Base-by-base conservation (phyloP, 345 rosid genomes). In the Arabidopsis thaliana region DNA sequence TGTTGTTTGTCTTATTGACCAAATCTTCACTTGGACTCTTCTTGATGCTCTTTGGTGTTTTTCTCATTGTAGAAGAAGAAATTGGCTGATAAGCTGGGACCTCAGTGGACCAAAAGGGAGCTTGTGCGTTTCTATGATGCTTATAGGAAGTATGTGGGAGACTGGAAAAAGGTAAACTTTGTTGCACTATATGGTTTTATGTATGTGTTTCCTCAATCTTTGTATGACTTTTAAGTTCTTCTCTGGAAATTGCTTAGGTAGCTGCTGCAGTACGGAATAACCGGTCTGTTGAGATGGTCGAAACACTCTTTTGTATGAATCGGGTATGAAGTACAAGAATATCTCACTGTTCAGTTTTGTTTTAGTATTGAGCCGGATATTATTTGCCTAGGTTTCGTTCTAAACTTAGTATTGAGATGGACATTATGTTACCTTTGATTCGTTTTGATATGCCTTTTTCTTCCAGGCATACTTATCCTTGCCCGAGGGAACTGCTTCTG, bases 401-500 rank as follows among this genome's bases (percentile, higher is more conserved):
- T 68, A 41, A 59, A 20, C n/a, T 13, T 34, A 5, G 12, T n/a
- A 33, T 13, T 36, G 20, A 16, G 20, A 16, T 16, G 20, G 20
- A 49, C 24, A 37, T 16, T 20, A 10, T 45, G 37, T 42, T 10
- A 76, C 51, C 50, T 49, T n/a, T 51, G 13, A 40, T 65, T 20
- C 42, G 8, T 23, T 30, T 30, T 56, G 66, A 41, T 59, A 41
- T 67, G 22, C 36, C 45, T 68, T 76, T 74, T 74, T 25, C 66
- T 67, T 76, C 60, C 83, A 96, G 99, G 98, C 96, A 75, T 96
- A 93, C 79, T 78, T 96, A 65, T 93, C 99, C 58, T 83, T 96
- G 69, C 99, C 98, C 0, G 98, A 93, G 78, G 98, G 97, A 80
- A 88, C 77, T 22, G 95, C 97, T 32, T 93, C 99, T 41, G 92